Evolutionary conservation across 2,329 filamentous ascomycete species (phyloP), one percentile per base, ranked within the genome.

Genomic region (Alternaria incomplexa): DNA sequence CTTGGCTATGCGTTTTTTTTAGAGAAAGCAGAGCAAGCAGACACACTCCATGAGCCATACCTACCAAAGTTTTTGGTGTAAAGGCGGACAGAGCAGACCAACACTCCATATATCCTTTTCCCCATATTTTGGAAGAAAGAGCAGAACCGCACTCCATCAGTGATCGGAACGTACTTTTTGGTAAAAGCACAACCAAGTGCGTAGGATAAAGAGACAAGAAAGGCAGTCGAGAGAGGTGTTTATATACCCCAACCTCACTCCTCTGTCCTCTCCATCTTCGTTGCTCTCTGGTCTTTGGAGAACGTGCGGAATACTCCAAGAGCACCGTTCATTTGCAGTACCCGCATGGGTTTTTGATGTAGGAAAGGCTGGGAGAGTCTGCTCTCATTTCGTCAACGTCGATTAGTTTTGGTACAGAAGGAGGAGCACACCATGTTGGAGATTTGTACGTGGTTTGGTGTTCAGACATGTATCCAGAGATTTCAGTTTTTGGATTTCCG

Each of bases 401-500:
- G n/a, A n/a, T n/a, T n/a, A n/a, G n/a, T n/a, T n/a, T 20, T 25
- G 25, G 25, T 10, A 10, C 1, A 36, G 7, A 36, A 36, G 15
- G 13, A 36, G 15, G 32, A 36, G 32, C 15, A 36, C 32, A 36
- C 1, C 32, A 36, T 36, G 13, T 15, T 13, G 13, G 6, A 15
- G 7, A 8, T 36, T 36, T 15, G 13, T 8, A 8, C 4, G 5
- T 15, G 30, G 7, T 36, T 36, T 36, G 13, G 13, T 15, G 13
- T n/a, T 36, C 0, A 36, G 32, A 36, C 32, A n/a, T 36, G 32
- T 36, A n/a, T n/a, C 8, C 15, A 36, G 13, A n/a, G 1, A 0
- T 1, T 3, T 9, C 32, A 9, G 32, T 0, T 2, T n/a, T n/a
- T 36, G 13, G 3, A 15, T 36, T 36, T 9, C 0, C 4, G 6